Conservation (phyloP, 441 rosid species). For the Adansonia madagascariensis region DNA sequence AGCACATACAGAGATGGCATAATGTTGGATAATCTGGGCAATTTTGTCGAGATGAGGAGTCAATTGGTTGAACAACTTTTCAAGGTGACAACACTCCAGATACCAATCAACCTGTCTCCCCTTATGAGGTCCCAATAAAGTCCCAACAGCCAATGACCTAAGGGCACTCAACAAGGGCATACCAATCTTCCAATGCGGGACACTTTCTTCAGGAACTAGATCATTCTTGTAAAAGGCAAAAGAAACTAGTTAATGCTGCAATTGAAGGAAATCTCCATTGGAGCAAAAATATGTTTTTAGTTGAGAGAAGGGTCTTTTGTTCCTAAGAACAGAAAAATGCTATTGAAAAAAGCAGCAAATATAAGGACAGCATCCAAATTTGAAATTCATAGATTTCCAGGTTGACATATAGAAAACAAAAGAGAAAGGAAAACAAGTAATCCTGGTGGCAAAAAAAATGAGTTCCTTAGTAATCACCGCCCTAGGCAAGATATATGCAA, state of each 20-base stretch:
- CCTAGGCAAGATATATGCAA: constrained; percentile 14
- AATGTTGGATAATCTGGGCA: constrained; percentile 87
- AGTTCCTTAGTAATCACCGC: background rate
- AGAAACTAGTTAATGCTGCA: constrained; percentile 35
- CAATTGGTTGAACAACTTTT: constrained; percentile 77
- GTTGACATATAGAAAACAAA: constrained; percentile 7
- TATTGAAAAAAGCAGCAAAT: background rate
- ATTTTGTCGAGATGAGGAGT: constrained; percentile 85
- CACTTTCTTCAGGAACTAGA: constrained; percentile 87
- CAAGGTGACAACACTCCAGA: constrained; percentile 68
- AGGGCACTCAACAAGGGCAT: constrained; percentile 90
- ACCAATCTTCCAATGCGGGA: constrained; percentile 94
- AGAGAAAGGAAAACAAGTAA: constrained; percentile 6
- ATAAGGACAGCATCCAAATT: background rate
- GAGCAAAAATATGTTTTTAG: constrained; percentile 9
- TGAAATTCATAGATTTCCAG: background rate
- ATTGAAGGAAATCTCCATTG: constrained; percentile 18
- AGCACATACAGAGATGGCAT: constrained; percentile 85
- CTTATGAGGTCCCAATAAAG: constrained; percentile 83
- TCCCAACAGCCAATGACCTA: constrained; percentile 81
- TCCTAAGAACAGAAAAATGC: background rate
- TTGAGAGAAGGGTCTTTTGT: constrained; percentile 5
- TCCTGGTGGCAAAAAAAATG: background rate
- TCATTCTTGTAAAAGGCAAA: constrained; percentile 66
- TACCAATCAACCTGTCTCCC: constrained; percentile 90